Evolutionary conservation across 2,329 filamentous ascomycete genomes (phyloP).

Genomic region (Scortechinia acanthostroma): DNA sequence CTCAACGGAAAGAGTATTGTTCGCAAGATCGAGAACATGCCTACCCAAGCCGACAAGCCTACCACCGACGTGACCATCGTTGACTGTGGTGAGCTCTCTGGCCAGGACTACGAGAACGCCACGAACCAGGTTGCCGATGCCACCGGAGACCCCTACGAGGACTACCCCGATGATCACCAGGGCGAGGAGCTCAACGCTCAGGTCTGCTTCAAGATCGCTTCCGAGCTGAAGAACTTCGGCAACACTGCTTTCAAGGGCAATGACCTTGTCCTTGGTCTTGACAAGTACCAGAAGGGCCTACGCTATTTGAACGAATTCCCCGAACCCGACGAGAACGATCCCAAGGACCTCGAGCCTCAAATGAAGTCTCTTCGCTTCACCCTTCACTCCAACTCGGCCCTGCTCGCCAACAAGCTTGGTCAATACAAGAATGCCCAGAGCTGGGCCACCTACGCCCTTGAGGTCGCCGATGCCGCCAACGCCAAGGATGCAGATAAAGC

Average conservation of each 20-base stretch:
- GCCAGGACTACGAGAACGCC: slow-evolving; percentile 59
- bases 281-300: slow-evolving; percentile 91
- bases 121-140: slow-evolving; percentile 67
- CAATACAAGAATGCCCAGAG: slow-evolving; percentile 64
- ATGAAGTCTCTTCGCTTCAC: slow-evolving; percentile 73
- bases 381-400: slow-evolving; percentile 80
- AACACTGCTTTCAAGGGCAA: slow-evolving; percentile 85
- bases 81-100: slow-evolving; percentile 80
- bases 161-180: slow-evolving; percentile 81
- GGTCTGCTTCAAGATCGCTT: slow-evolving; percentile 71
- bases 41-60: slow-evolving; percentile 74
- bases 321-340: slow-evolving; percentile 55
- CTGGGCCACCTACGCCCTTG: slow-evolving; percentile 68
- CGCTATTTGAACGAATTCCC: slow-evolving; percentile 84
- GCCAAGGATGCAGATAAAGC: slow-evolving; percentile 72
- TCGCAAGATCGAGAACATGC: slow-evolving; percentile 80
- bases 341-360: slow-evolving; percentile 56
- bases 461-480: slow-evolving; percentile 35
- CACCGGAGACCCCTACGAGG: slow-evolving; percentile 87
- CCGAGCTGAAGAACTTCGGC: slow-evolving; percentile 82
- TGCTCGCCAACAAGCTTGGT: slow-evolving; percentile 76
- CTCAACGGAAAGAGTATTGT: slow-evolving; percentile 86
- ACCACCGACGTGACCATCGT: slow-evolving; percentile 63
- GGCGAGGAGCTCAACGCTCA: slow-evolving; percentile 43
- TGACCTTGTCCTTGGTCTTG: slow-evolving; percentile 63